Evolutionary conservation across 1,284 basidiomycete species (phyloP).

Genomic region (Cutaneotrichosporon curvatum): DNA sequence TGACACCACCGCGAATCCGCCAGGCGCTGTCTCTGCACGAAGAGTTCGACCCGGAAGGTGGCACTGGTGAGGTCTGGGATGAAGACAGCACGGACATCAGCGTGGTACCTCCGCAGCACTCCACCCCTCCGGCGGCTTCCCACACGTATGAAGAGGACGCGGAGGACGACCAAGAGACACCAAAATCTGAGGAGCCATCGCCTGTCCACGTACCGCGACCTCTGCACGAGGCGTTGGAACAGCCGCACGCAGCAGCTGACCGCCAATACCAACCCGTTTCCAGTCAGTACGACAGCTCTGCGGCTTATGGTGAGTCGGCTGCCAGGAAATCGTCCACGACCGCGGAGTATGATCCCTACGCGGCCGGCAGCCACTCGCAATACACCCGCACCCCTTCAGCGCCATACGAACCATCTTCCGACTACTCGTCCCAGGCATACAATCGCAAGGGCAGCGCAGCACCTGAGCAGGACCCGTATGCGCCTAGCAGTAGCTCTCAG

Average conservation of each 20-base stretch:
- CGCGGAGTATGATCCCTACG: constrained; percentile 2
- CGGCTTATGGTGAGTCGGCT: too few relatives aligned
- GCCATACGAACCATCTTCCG: background rate
- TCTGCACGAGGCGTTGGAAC: too few relatives aligned
- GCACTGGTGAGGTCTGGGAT: constrained; percentile 2
- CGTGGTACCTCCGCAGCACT: constrained; percentile 3
- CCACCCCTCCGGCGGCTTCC: background rate
- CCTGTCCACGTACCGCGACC: background rate
- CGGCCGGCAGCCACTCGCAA: background rate
- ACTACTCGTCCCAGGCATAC: background rate
- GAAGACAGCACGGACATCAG: background rate
- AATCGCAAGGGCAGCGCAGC: too few relatives aligned
- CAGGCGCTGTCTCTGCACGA: constrained; percentile 3
- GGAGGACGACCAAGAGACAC: background rate
- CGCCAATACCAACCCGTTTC: too few relatives aligned
- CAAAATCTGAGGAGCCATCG: background rate
- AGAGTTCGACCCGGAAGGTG: constrained; percentile 14
- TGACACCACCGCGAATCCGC: background rate
- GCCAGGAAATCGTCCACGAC: too few relatives aligned
- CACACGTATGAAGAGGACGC: background rate
- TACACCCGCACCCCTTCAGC: too few relatives aligned
- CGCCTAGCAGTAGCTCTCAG: background rate
- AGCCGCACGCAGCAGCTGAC: too few relatives aligned
- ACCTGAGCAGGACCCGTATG: constrained; percentile 1
- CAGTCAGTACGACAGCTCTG: too few relatives aligned